A percentile compares a stretch with the other conserved stretches of the same genome.
phyloP scores from a whole-genome alignment of 441 rosid species.

The Heliophila coronopifolia region DNA sequence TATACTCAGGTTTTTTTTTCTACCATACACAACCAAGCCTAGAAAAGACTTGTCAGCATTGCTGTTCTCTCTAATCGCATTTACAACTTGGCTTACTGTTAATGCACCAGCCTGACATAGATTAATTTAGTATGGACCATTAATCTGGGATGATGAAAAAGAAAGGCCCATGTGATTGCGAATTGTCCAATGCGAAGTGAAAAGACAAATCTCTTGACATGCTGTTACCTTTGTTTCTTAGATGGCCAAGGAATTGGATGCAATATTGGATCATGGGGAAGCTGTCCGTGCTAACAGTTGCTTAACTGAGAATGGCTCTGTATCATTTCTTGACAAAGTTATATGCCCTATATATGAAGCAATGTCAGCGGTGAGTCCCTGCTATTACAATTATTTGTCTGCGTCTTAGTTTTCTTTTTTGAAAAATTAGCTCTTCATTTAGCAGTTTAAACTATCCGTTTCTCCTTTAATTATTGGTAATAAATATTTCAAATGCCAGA shows the following conservation, averaged over 20 bases:
- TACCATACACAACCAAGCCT: constrained; percentile 12
- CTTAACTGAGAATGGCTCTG: constrained; percentile 48
- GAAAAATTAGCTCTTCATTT: constrained; percentile 13
- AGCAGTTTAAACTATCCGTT: not conserved
- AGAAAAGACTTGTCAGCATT: constrained; percentile 5
- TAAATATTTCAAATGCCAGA: not conserved
- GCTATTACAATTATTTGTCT: not conserved
- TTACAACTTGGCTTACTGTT: constrained; percentile 15
- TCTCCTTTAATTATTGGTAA: not conserved
- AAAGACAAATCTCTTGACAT: constrained; percentile 10
- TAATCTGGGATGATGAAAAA: constrained; percentile 15
- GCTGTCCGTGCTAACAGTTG: constrained; percentile 69
- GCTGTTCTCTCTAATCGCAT: constrained; percentile 7
- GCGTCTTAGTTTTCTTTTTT: not conserved
- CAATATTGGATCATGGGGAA: constrained; percentile 79
- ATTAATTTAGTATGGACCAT: constrained; percentile 2
- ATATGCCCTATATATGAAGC: constrained; percentile 69
- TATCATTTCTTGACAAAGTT: constrained; percentile 73
- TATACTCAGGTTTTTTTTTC: too few relatives aligned
- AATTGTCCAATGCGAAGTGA: not conserved
- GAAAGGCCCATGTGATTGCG: not conserved
- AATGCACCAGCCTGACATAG: constrained; percentile 8
- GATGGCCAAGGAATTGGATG: constrained; percentile 99
- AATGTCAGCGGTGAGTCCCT: constrained; percentile 51
- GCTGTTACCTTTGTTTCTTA: constrained; percentile 30